phyloP scores from a whole-genome alignment of 2,329 filamentous ascomycete genomes.

The Harringtonia lauricola region DNA sequence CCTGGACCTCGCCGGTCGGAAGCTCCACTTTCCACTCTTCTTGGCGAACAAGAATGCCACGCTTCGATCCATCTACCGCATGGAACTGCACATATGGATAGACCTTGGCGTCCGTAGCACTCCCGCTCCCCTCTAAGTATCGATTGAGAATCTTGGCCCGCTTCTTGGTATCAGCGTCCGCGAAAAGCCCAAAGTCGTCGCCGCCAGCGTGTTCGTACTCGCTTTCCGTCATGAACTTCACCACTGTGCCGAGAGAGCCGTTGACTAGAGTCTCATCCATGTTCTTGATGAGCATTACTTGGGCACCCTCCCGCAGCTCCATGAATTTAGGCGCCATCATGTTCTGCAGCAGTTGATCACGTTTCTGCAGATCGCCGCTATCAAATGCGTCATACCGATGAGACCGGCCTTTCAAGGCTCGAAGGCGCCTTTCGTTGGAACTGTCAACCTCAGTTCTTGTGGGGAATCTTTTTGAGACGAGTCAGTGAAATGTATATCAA shows the following conservation, averaged over 20 bases:
- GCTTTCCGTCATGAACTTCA: conserved; percentile 55
- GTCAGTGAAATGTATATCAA: conserved; percentile 12
- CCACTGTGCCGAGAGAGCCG: conserved; percentile 80
- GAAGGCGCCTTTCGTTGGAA: conserved; percentile 69
- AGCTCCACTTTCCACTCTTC: conserved; percentile 96
- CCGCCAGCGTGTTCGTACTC: conserved; percentile 23
- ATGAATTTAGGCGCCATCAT: conserved; percentile 86
- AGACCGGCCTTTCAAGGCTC: conserved; percentile 55
- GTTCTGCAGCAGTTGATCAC: conserved; percentile 70
- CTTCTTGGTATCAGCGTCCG: conserved; percentile 36
- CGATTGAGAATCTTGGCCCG: conserved; percentile 42
- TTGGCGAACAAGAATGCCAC: conserved; percentile 69
- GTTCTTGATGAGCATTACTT: conserved; percentile 99
- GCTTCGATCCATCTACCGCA: conserved; percentile 63
- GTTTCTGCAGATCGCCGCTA: conserved; percentile 57
- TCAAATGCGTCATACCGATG: conserved; percentile 66
- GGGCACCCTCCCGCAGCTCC: conserved; percentile 78
- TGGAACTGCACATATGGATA: conserved; percentile 82
- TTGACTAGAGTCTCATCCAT: conserved; percentile 91
- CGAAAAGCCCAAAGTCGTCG: conserved; percentile 2
- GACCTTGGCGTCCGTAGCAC: neutral
- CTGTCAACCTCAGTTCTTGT: conserved; percentile 81
- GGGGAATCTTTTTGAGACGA: conserved; percentile 51
- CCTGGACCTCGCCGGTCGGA: conserved; percentile 90
- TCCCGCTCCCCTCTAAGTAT: conserved; percentile 22